Base-by-base conservation (phyloP, 495 filamentous ascomycete genomes). In the Stereocaulon alpinum region DNA sequence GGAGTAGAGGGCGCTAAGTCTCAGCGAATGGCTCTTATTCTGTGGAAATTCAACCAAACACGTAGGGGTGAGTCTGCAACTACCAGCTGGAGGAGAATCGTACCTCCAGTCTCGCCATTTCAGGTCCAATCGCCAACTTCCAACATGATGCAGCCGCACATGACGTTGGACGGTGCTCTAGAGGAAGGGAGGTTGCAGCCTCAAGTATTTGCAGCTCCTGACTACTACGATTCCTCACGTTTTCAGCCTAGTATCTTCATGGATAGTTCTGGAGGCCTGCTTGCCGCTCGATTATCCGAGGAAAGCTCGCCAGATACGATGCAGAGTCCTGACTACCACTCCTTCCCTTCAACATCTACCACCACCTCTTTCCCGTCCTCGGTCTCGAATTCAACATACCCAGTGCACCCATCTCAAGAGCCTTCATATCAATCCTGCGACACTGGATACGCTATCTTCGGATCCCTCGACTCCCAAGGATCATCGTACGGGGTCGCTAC, bases 21-120 rank as follows among this genome's bases (percentile, higher is more conserved):
- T 12, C 30, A 63, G 61, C 67, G 74, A 22, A 73, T 80, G 66
- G 77, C 78, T 4, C 70, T 81, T 49, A 59, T 82, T 12, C 68
- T 79, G 12, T 82, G 79, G 79, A 79, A 75, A 50, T 81, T 81
- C 63, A 74, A 72, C 10, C 72, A 77, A 58, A 76, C 76, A 14
- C 66, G 69, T 5, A 67, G 67, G 17, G 68, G 69, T 9, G 71
- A 79, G 55, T 73, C 73, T 37, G 77, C 76, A 40, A 79, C 74
- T 4, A 80, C 78, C 4, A 77, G 72, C n/a, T 82, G 79, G 79
- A 69, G 74, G 59, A 70, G 69, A 34, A 63, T 82, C n/a, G 68
- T 75, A 22, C 70, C 75, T 17, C 73, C 76, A 0, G 69, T 76
- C 0, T 70, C 72, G 24, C 72, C 73, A 11, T 71, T 61, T 37